These are phyloP conservation scores for Mycena latifolia DNA, from an alignment of 768 basidiomycete genomes.

Conservation along the genomic window DNA sequence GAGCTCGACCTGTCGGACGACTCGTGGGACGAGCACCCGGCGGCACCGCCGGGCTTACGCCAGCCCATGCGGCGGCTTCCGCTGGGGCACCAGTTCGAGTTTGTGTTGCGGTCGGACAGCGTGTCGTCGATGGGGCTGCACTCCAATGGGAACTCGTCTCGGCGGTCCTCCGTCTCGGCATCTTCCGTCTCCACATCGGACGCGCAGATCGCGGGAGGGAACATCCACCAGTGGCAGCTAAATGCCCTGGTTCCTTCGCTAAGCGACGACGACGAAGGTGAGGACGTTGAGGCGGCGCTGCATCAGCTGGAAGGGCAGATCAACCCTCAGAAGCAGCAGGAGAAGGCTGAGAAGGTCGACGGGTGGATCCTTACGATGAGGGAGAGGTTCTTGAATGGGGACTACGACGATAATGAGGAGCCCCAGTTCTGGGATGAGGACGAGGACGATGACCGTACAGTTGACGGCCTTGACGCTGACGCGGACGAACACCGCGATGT, in stretches of 20 bases:
- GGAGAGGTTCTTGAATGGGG: slow-evolving; percentile 72
- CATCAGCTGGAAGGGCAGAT: slow-evolving; percentile 88
- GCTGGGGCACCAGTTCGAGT: slow-evolving; percentile 84
- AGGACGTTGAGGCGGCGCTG: slow-evolving; percentile 88
- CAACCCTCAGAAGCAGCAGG: slow-evolving; percentile 76
- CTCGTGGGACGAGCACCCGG: slow-evolving; percentile 67
- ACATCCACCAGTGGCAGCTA: slow-evolving; percentile 86
- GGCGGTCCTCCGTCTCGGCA: slow-evolving; percentile 54
- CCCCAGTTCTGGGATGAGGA: slow-evolving; percentile 66
- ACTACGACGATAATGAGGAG: slow-evolving; percentile 68
- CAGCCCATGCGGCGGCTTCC: slow-evolving; percentile 73
- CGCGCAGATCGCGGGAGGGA: slow-evolving; percentile 56
- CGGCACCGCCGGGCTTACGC: slow-evolving; percentile 65
- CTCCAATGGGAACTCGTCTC: slow-evolving; percentile 63
- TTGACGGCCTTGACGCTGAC: slow-evolving; percentile 27
- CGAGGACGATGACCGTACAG: slow-evolving; percentile 42
- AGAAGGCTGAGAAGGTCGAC: slow-evolving; percentile 83
- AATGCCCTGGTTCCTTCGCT: slow-evolving; percentile 82
- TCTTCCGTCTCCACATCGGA: too few relatives aligned
- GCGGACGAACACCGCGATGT: slow-evolving; percentile 24
- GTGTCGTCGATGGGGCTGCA: slow-evolving; percentile 86
- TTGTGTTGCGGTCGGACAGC: slow-evolving; percentile 78
- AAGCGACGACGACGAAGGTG: slow-evolving; percentile 81
- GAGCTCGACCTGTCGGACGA: slow-evolving; percentile 86
- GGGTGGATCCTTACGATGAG: slow-evolving; percentile 84